Conservation (phyloP, 768 basidiomycete species). For the Trametes cinnabarina region DNA sequence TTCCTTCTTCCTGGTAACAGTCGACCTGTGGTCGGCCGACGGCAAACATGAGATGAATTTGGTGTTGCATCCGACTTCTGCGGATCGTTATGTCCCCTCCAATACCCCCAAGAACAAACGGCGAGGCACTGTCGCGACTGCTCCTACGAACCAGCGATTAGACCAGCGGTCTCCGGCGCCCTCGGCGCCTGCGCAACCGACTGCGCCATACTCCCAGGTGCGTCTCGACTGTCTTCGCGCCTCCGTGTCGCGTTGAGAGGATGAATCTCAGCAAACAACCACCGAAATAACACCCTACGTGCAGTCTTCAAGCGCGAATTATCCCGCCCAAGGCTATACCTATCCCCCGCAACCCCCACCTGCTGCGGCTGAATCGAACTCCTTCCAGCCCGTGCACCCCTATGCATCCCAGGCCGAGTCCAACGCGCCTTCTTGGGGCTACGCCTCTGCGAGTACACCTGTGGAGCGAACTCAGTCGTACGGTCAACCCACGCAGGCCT, state of each 20-base stretch:
- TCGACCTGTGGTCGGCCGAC: conserved; percentile 90
- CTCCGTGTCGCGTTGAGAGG: conserved; percentile 13
- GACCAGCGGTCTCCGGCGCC: conserved; percentile 20
- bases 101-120: conserved; percentile 34
- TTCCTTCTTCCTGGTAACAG: conserved; percentile 86
- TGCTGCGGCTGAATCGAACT: conserved; percentile 39
- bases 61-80: conserved; percentile 80
- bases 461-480: conserved; percentile 43
- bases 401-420: conserved; percentile 41
- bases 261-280: conserved; percentile 18
- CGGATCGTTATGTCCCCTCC: conserved; percentile 67
- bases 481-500: conserved; percentile 44
- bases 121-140: conserved; percentile 21
- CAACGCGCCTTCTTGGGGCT: conserved; percentile 55
- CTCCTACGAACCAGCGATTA: conserved; percentile 20
- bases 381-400: conserved; percentile 41
- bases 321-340: conserved; percentile 41
- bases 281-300: conserved; percentile 39
- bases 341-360: conserved; percentile 44
- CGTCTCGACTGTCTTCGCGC: conserved; percentile 3
- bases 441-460: conserved; percentile 34
- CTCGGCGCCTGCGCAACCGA: conserved; percentile 8
- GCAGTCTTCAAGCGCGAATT: conserved; percentile 41
- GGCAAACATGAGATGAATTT: conserved; percentile 84
- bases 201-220: conserved; percentile 26